These are phyloP conservation scores for Senna tora DNA, from an alignment of 306 rosid genomes.

Conservation along the genomic window DNA sequence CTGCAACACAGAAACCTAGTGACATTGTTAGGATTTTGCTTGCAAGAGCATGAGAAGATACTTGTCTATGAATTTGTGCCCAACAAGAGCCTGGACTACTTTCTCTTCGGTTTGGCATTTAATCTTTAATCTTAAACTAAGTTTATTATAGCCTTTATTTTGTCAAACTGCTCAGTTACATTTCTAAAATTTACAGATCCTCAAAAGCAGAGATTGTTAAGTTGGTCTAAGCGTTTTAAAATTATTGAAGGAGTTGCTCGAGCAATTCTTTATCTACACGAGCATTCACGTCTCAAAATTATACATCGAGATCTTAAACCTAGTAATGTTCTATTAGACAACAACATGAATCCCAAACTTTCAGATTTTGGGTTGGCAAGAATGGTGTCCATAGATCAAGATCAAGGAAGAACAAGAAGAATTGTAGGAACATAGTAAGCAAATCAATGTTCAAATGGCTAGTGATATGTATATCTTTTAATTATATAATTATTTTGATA, in stretches of 20 bases:
- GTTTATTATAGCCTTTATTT: no score
- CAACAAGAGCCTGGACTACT: slow-evolving; percentile 5
- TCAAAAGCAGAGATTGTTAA: slow-evolving; percentile 10
- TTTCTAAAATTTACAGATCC: slow-evolving; percentile 23
- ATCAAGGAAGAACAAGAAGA: slow-evolving; percentile 37
- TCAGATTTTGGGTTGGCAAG: slow-evolving; percentile 58
- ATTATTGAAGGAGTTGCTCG: slow-evolving; percentile 44
- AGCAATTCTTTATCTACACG: slow-evolving; percentile 52
- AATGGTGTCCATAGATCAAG: slow-evolving; percentile 32
- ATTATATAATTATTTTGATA: no score
- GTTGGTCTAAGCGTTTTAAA: slow-evolving; percentile 36
- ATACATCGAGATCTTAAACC: slow-evolving; percentile 53
- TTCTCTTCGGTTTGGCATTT: not conserved
- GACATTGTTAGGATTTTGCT: not conserved
- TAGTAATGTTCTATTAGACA: slow-evolving; percentile 47
- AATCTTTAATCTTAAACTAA: no score
- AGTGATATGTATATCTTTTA: no score
- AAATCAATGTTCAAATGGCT: no score
- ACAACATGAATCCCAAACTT: slow-evolving; percentile 46
- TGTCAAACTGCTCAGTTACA: no score
- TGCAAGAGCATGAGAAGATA: not conserved
- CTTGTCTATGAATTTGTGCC: not conserved
- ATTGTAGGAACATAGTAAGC: slow-evolving; percentile 59
- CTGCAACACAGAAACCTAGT: slow-evolving; percentile 6
- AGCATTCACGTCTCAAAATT: slow-evolving; percentile 46